Evolutionary conservation across 2,329 filamentous ascomycete species (phyloP), one percentile per base, ranked within the genome.

Genomic region (Polytolypa hystricis): DNA sequence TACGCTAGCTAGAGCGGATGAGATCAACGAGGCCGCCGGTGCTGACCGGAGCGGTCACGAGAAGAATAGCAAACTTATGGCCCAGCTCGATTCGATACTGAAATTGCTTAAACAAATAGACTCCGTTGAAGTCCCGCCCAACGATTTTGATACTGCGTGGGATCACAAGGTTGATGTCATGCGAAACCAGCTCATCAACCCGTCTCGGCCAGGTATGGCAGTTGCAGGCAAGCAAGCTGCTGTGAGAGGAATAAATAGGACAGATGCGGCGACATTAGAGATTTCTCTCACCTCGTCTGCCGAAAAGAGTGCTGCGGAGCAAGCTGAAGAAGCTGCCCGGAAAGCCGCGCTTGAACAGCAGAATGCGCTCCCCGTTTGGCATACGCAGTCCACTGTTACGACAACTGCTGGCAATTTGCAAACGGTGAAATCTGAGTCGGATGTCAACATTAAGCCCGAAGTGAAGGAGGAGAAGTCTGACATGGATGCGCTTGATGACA

Each of bases 331-430:
- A 44, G 59, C 60, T 17, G 58, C 62, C 26, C 61, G 63, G 39
- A 69, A 67, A 44, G 61, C 64, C 3, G 61, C 60, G 2, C 49
- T 69, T 29, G 66, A 67, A 41, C 66, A 67, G 40, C 66, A 70
- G 46, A 72, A 71, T 33, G 62, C 62, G 4, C 54, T 71, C 7
- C 69, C 69, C 1, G 63, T 67, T 11, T 72, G 69, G 69, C 65
- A 70, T 44, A 70, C 66, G 5, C 61, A 66, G 33, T 68, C 65
- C 27, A 69, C 66, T 0, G 65, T 70, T 15, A 41, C 34, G n/a
- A 42, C 45, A 9, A 41, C 40, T 25, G 29, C 41, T 15, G 37
- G 25, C 10, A 44, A 44, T 21, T 7, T 44, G 10, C 19, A 32
- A 3, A 19, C 30, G 12, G 31, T 41, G 7, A 43, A 46, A 23